Conservation (phyloP, 106 monocot species). For the Iris macrosiphon region DNA sequence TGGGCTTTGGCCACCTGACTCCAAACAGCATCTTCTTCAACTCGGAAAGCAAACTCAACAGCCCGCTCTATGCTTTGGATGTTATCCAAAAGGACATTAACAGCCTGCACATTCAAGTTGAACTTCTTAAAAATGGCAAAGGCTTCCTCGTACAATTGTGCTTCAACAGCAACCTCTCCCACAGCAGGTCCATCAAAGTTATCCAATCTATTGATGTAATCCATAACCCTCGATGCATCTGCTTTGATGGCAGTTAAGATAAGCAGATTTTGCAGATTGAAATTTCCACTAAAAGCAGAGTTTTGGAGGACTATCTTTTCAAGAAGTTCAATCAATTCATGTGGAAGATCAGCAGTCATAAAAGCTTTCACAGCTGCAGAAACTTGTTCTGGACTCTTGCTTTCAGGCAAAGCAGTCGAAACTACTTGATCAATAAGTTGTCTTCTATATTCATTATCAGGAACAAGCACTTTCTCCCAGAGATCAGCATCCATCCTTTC, state of each 20-base stretch:
- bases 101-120: constrained; percentile 87
- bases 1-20: constrained; percentile 92
- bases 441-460: constrained; percentile 92
- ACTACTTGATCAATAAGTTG: constrained; percentile 94
- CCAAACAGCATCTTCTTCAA: constrained; percentile 97
- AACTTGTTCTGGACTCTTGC: constrained; percentile 95
- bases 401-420: constrained; percentile 88
- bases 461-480: constrained; percentile 89
- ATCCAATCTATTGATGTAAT: constrained; percentile 92
- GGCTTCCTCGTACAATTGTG: constrained; percentile 79
- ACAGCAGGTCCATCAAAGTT: constrained; percentile 99
- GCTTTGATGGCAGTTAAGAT: constrained; percentile 96
- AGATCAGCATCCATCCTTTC: constrained; percentile 90
- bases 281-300: constrained; percentile 98
- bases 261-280: constrained; percentile 88
- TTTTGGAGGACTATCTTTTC: constrained; percentile 97
- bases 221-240: constrained; percentile 95
- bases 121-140: constrained; percentile 97
- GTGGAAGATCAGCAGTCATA: constrained; percentile 96
- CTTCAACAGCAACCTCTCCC: constrained; percentile 94
- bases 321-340: constrained; percentile 92
- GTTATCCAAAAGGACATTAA: constrained; percentile 77
- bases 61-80: constrained; percentile 76
- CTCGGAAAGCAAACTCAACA: constrained; percentile 87
- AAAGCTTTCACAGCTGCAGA: constrained; percentile 96